Evolutionary conservation across 176 grass and related monocot species (phyloP).

Genomic region (Rhipidocladum racemiflorum): DNA sequence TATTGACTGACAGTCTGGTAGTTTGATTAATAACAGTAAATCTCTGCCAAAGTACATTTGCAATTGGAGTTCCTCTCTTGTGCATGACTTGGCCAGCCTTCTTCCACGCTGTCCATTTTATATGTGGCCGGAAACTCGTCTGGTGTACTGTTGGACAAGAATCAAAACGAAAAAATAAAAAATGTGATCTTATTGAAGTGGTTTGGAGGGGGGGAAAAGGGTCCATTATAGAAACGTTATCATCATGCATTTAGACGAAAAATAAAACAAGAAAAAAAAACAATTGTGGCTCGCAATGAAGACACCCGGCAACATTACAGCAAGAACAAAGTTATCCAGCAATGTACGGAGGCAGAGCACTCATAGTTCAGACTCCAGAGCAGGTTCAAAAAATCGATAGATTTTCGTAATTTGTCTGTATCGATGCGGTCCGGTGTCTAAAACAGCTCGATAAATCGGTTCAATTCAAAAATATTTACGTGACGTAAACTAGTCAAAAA

Average conservation of each 20-base stretch:
- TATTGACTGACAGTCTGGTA: not conserved
- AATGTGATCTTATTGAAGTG: not conserved
- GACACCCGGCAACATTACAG: conserved; percentile 39
- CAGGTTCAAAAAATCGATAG: too few species aligned
- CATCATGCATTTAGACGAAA: too few species aligned
- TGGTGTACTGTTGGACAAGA: not conserved
- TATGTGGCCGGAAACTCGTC: not conserved
- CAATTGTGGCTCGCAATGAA: conserved; percentile 33
- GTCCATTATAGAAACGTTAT: too few species aligned
- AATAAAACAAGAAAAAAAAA: too few species aligned
- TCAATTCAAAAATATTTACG: too few species aligned
- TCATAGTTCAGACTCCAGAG: not conserved
- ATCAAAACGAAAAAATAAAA: not conserved
- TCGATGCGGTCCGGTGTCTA: too few species aligned
- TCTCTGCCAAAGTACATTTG: not conserved
- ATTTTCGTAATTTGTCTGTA: too few species aligned
- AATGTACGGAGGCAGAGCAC: conserved; percentile 1
- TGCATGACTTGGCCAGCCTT: conserved; percentile 2
- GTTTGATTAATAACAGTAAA: not conserved
- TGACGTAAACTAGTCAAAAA: too few species aligned
- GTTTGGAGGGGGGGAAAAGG: too few species aligned
- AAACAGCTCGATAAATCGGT: too few species aligned
- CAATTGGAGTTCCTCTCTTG: not conserved
- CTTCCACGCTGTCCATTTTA: conserved; percentile 37
- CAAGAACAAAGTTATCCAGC: conserved; percentile 39